These are phyloP conservation scores for Diaporthe batatas DNA, from an alignment of 2,329 filamentous ascomycete genomes.

Conservation along the genomic window DNA sequence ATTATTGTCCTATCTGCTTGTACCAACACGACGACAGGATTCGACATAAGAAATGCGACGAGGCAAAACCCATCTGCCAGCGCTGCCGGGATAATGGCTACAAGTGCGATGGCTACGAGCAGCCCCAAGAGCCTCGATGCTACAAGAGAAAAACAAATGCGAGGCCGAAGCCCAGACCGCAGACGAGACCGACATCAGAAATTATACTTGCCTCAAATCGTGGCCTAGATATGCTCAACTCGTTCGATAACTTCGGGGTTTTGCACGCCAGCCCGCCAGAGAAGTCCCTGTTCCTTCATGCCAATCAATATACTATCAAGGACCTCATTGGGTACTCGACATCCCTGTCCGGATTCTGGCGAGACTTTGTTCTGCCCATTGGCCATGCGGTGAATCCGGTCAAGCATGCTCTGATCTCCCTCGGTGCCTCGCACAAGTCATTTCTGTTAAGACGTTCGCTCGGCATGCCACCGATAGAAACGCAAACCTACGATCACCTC, in stretches of 20 bases:
- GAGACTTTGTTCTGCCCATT: constrained; percentile 15
- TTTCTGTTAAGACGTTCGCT: not conserved
- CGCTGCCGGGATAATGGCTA: constrained; percentile 21
- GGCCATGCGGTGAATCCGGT: not conserved
- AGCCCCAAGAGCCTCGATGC: not conserved
- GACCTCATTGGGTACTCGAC: constrained; percentile 21
- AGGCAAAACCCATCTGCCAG: constrained; percentile 10
- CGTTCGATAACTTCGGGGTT: not conserved
- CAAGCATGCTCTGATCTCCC: constrained; percentile 19
- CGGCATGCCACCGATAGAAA: not conserved
- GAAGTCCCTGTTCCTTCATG: constrained; percentile 1
- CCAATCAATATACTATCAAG: constrained; percentile 13
- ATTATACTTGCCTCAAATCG: not conserved
- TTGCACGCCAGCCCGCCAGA: not conserved
- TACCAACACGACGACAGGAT: constrained; percentile 13
- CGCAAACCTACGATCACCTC: not conserved
- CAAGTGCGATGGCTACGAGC: constrained; percentile 24
- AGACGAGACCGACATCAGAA: not conserved
- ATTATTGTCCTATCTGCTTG: not conserved
- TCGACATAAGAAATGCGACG: constrained; percentile 23
- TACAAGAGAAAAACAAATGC: not conserved
- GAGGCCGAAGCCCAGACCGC: not conserved
- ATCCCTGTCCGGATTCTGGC: constrained; percentile 11
- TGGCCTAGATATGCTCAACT: not conserved
- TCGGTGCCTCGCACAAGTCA: constrained; percentile 20